Conservation (phyloP, 2,329 filamentous ascomycete species). For the Aspergillus sp. region DNA sequence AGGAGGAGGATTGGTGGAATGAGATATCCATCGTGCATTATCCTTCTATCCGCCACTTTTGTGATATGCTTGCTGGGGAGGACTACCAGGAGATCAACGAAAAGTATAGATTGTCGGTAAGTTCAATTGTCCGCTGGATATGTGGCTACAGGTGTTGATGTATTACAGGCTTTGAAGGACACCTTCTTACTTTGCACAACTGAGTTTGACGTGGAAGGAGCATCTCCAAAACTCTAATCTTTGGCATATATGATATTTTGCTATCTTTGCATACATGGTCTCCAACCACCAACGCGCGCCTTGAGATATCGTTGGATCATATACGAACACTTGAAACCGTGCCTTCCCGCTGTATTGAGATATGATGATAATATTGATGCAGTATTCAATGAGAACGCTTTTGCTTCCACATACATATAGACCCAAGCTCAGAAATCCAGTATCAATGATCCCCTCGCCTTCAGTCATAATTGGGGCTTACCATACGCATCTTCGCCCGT, state of each 20-base stretch:
- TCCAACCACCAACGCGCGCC: no score
- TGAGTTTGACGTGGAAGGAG: slow-evolving; percentile 47
- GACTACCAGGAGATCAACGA: slow-evolving; percentile 63
- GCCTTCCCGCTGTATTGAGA: no score
- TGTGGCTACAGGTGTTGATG: slow-evolving; percentile 8
- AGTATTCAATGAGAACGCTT: no score
- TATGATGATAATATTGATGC: no score
- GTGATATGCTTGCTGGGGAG: slow-evolving; percentile 60
- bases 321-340: no score
- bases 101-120: slow-evolving; percentile 50
- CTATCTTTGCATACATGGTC: no score
- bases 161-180: slow-evolving; percentile 48
- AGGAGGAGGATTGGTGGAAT: slow-evolving; percentile 54
- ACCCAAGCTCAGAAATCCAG: no score
- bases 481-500: no score
- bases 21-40: slow-evolving; percentile 68
- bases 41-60: slow-evolving; percentile 63
- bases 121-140: slow-evolving; percentile 11
- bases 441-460: no score
- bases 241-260: not conserved
- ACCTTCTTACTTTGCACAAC: slow-evolving; percentile 58
- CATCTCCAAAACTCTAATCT: slow-evolving; percentile 29
- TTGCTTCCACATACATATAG: no score
- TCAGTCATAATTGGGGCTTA: no score
- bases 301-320: no score